Percentiles rank a stretch among this genome's conserved stretches.
phyloP scores from a whole-genome alignment of 768 basidiomycete species.

The Tricholoma sp. region DNA sequence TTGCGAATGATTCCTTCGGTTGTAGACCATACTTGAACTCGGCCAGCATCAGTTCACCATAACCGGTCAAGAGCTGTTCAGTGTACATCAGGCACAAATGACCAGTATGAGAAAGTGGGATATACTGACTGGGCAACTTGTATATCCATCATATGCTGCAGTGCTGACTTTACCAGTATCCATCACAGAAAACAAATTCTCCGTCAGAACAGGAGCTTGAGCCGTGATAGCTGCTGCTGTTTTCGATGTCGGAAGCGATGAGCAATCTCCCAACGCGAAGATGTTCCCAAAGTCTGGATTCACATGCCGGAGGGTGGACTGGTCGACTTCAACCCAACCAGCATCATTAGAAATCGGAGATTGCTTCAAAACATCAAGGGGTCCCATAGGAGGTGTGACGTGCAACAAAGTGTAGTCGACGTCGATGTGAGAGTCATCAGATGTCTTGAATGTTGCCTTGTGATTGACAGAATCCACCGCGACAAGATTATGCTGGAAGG shows the following conservation, averaged over 20 bases:
- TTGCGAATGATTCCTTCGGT: conserved; percentile 81
- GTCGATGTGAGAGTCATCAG: conserved; percentile 62
- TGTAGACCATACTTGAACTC: conserved; percentile 93
- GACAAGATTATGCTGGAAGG: conserved; percentile 81
- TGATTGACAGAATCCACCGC: conserved; percentile 65
- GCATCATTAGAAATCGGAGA: conserved; percentile 74
- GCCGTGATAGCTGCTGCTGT: conserved; percentile 92
- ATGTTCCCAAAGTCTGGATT: conserved; percentile 80
- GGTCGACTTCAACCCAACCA: conserved; percentile 89
- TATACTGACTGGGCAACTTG: conserved; percentile 73
- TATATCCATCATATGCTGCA: conserved; percentile 85
- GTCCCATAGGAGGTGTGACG: conserved; percentile 90
- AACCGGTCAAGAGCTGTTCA: conserved; percentile 68
- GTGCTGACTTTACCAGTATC: conserved; percentile 64
- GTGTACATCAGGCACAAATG: conserved; percentile 4
- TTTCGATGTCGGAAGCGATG: conserved; percentile 90
- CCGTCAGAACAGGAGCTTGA: conserved; percentile 85
- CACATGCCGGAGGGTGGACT: conserved; percentile 74
- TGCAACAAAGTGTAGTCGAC: conserved; percentile 83
- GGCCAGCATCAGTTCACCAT: conserved; percentile 78
- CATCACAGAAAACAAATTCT: conserved; percentile 78
- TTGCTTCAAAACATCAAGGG: conserved; percentile 71
- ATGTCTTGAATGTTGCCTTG: conserved; percentile 80
- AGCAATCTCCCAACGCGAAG: conserved; percentile 90
- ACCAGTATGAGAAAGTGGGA: neutral